A percentile compares a stretch with the other conserved stretches of the same genome.
Evolutionary conservation across 768 basidiomycete species (phyloP).

Genomic region (Gloeostereum incarnatum): DNA sequence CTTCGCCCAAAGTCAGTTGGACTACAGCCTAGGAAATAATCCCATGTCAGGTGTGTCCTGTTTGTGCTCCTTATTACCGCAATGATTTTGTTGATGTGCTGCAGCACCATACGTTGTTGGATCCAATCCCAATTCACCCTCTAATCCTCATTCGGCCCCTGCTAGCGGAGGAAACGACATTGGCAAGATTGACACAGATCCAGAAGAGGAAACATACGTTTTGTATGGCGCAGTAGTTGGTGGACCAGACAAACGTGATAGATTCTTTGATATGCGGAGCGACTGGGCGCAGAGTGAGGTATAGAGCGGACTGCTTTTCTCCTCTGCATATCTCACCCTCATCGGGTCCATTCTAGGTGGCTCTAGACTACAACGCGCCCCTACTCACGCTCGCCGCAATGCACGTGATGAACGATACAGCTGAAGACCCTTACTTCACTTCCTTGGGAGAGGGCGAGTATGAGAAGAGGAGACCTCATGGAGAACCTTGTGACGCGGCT

Average conservation of each 20-base stretch:
- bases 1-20: slow-evolving; percentile 69
- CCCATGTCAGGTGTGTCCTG: slow-evolving; percentile 65
- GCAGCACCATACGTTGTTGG: slow-evolving; percentile 82
- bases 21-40: slow-evolving; percentile 82
- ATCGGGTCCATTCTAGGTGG: slow-evolving; percentile 32
- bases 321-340: not conserved
- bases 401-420: slow-evolving; percentile 60
- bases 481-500: slow-evolving; percentile 72
- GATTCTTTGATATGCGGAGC: slow-evolving; percentile 76
- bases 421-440: slow-evolving; percentile 71
- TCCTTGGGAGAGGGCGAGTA: slow-evolving; percentile 61
- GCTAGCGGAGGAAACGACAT: slow-evolving; percentile 78
- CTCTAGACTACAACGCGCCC: slow-evolving; percentile 87
- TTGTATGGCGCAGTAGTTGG: slow-evolving; percentile 87
- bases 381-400: slow-evolving; percentile 80
- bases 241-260: slow-evolving; percentile 70
- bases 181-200: slow-evolving; percentile 58
- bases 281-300: slow-evolving; percentile 91
- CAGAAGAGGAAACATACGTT: slow-evolving; percentile 62
- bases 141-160: slow-evolving; percentile 86
- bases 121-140: slow-evolving; percentile 80
- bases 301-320: slow-evolving; percentile 60
- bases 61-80: not conserved
- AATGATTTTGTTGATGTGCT: not conserved
- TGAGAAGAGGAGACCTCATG: slow-evolving; percentile 47